Evolutionary conservation across 78 protist species (phyloP).

Genomic region (Dictyostelium firmibasis): DNA sequence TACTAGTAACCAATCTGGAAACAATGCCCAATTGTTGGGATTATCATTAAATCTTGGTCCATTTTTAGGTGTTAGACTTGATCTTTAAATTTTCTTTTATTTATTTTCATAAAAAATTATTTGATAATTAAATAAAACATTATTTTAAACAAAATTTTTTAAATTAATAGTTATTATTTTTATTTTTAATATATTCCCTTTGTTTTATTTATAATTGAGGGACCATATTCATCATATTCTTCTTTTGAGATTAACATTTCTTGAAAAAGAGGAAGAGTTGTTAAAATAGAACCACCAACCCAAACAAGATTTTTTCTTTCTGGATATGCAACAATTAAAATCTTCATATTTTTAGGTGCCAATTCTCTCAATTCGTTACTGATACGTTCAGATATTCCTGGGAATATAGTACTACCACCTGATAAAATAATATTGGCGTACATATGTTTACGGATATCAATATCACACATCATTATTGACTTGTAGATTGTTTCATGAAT

Average conservation of each 20-base stretch:
- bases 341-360: conserved; percentile 94
- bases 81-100: not conserved
- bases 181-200: not conserved
- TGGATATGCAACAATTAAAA: conserved; percentile 95
- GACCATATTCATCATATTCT: not conserved
- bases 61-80: not conserved
- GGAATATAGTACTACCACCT: conserved; percentile 90
- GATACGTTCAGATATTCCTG: conserved; percentile 75
- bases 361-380: conserved; percentile 63
- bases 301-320: conserved; percentile 87
- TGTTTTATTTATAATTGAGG: not conserved
- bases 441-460: conserved; percentile 85
- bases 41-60: not conserved
- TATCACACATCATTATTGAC: conserved; percentile 88
- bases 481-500: conserved; percentile 88
- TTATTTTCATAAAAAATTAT: not conserved
- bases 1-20: not conserved
- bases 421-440: conserved; percentile 92
- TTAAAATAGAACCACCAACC: conserved; percentile 92
- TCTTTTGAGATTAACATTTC: not conserved
- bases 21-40: not conserved
- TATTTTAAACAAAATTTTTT: not conserved
- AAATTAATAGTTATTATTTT: no score
- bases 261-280: conserved; percentile 65
- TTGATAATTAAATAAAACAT: not conserved